A percentile compares a stretch with the other conserved stretches of the same genome.
phyloP scores from a whole-genome alignment of 768 basidiomycete species.

The Lactarius sp. region DNA sequence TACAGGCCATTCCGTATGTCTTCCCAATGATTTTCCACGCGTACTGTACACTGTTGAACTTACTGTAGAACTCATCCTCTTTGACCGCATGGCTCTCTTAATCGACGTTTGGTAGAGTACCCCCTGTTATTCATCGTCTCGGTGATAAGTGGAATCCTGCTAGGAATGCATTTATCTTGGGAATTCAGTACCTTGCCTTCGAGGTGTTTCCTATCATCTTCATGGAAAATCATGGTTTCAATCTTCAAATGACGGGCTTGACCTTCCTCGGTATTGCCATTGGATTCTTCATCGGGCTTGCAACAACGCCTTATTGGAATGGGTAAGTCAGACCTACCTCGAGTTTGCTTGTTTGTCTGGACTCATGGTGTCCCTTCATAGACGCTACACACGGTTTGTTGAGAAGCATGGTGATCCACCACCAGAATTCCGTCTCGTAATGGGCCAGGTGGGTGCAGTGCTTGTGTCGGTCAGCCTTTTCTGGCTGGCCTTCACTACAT shows the following conservation, averaged over 20 bases:
- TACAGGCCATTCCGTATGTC: constrained; percentile 68
- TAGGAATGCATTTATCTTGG: constrained; percentile 40
- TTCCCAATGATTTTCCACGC: neutral
- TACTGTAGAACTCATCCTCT: constrained; percentile 50
- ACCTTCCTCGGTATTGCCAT: constrained; percentile 49
- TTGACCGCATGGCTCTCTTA: constrained; percentile 70
- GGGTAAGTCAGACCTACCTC: neutral
- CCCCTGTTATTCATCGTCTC: constrained; percentile 4
- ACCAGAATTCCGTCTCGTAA: constrained; percentile 8
- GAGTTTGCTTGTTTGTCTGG: neutral
- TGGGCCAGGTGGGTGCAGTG: constrained; percentile 35
- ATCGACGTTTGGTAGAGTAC: constrained; percentile 59
- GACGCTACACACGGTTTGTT: constrained; percentile 1
- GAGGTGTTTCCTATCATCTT: constrained; percentile 58
- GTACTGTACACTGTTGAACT: neutral
- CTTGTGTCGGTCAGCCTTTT: constrained; percentile 55
- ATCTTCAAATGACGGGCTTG: constrained; percentile 44
- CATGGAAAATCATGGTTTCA: constrained; percentile 44
- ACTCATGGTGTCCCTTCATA: neutral
- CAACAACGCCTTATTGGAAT: neutral
- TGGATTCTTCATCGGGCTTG: constrained; percentile 36
- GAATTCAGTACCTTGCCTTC: constrained; percentile 44
- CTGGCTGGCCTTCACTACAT: constrained; percentile 33
- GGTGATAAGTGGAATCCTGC: neutral
- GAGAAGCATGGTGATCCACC: constrained; percentile 9